These are phyloP conservation scores for Russula sp. DNA, from an alignment of 768 basidiomycete species.

Conservation along the genomic window DNA sequence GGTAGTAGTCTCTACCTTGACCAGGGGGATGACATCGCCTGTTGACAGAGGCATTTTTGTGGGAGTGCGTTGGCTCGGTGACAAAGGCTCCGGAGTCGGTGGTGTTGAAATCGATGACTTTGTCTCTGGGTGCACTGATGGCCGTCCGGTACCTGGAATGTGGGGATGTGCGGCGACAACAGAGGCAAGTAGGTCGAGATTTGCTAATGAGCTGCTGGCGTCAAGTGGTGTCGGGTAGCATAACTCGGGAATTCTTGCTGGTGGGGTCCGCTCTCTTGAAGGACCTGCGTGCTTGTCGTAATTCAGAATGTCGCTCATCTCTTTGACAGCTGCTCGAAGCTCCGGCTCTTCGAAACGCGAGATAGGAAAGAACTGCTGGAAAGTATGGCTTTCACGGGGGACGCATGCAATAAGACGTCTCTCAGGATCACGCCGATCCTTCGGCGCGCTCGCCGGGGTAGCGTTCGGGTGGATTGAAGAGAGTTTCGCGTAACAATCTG, in stretches of 20 bases:
- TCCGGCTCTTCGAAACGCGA: conserved; percentile 20
- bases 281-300: conserved; percentile 2
- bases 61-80: neutral
- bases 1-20: conserved; percentile 6
- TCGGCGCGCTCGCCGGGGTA: conserved; percentile 28
- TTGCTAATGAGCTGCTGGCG: conserved; percentile 4
- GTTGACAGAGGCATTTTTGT: neutral
- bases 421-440: conserved; percentile 34
- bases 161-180: conserved; percentile 19
- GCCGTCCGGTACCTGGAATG: conserved; percentile 8
- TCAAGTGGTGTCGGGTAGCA: neutral
- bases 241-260: conserved; percentile 1
- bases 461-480: conserved; percentile 47
- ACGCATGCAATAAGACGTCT: conserved; percentile 55
- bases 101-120: conserved; percentile 4
- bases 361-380: conserved; percentile 16
- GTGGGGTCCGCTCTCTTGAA: conserved; percentile 13
- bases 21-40: conserved; percentile 1
- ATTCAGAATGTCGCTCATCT: conserved; percentile 14
- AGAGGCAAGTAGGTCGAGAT: conserved; percentile 19
- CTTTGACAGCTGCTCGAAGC: conserved; percentile 16
- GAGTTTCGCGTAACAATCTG: conserved; percentile 67
- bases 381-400: conserved; percentile 38
- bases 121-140: neutral
- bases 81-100: neutral